Percentiles rank a stretch among this genome's conserved stretches.
These are phyloP conservation scores for Stephania cephalantha DNA, from an alignment of 164 flowering plant genomes.

Conservation along the genomic window DNA sequence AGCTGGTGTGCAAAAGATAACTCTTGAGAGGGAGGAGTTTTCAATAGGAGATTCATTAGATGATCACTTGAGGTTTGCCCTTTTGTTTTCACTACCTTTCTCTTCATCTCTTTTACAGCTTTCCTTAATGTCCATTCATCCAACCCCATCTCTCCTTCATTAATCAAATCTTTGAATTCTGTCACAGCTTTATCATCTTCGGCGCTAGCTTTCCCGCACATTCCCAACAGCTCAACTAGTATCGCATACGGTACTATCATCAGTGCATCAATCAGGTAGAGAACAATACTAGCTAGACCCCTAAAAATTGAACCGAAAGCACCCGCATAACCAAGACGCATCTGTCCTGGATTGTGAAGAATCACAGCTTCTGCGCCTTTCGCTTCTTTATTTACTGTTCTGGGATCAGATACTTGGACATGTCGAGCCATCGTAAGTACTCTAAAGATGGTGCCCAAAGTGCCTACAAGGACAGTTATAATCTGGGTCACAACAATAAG, in stretches of 20 bases:
- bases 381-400: no score
- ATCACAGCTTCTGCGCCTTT: no score
- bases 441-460: background rate
- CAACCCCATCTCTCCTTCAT: background rate
- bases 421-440: background rate
- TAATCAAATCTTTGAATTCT: background rate
- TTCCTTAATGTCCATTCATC: background rate
- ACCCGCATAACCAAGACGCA: no score
- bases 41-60: background rate
- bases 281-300: no score
- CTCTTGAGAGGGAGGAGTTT: background rate
- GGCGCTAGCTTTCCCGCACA: background rate
- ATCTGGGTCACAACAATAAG: conserved; percentile 1
- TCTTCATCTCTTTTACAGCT: conserved; percentile 3
- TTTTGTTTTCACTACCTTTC: background rate
- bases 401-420: no score
- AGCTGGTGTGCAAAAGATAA: background rate
- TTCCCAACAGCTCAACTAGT: no score
- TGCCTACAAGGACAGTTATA: background rate
- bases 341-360: no score
- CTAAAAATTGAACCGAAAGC: no score
- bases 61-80: background rate
- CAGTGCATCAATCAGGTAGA: no score
- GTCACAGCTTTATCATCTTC: background rate
- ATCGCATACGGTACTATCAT: no score